These are phyloP conservation scores for Geosmithia morbida DNA, from an alignment of 2,329 filamentous ascomycete genomes.

Conservation along the genomic window DNA sequence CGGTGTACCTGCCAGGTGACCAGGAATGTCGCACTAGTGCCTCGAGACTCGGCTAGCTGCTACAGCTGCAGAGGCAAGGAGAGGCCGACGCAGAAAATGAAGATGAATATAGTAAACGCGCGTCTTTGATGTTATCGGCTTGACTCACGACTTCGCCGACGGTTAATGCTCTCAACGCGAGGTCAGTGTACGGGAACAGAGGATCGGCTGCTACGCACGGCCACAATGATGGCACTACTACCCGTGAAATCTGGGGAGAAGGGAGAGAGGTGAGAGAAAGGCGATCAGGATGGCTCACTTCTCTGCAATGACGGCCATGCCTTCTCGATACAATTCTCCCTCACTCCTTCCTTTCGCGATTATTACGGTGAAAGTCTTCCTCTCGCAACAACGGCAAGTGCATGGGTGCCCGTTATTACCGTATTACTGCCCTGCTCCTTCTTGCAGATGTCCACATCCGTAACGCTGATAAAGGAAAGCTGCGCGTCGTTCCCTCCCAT, in stretches of 20 bases:
- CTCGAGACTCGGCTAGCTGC: background rate
- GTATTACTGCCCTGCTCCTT: too few species aligned
- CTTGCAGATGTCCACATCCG: background rate
- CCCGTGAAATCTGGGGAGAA: too few species aligned
- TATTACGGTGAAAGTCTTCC: background rate
- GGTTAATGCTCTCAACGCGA: too few species aligned
- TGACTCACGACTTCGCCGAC: background rate
- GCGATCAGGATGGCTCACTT: background rate
- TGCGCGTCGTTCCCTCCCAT: background rate
- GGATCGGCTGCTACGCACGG: too few species aligned
- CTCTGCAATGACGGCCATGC: background rate
- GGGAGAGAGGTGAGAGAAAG: background rate
- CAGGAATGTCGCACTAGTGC: background rate
- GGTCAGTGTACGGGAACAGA: too few species aligned
- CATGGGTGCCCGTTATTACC: background rate
- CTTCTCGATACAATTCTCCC: background rate
- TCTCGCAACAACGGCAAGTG: background rate
- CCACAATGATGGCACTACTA: too few species aligned
- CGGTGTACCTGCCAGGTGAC: background rate
- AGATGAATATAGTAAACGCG: background rate
- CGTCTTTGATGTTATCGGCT: background rate
- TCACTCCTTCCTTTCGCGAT: background rate
- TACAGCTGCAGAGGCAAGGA: background rate
- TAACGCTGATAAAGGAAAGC: background rate
- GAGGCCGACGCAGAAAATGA: background rate